Base-by-base conservation (phyloP, 1,139 yeast genomes). In the Magnusiomyces clavatus region DNA sequence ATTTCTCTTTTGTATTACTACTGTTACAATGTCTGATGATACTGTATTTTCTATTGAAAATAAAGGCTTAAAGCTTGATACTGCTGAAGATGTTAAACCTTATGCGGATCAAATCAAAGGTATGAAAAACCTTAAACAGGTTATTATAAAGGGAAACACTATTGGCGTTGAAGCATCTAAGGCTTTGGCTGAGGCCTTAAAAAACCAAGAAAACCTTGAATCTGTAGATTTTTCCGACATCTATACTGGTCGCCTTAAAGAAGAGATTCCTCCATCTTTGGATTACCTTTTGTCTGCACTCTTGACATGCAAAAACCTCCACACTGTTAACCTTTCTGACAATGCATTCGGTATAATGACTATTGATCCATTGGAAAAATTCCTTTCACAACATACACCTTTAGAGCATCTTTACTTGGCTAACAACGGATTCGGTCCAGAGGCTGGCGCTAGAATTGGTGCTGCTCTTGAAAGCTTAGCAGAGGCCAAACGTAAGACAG, bases 281-380 rank as follows among this genome's bases (percentile, higher is more conserved):
- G 79, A 78, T 54, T 75, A 76, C 59, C 73, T 92, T 56, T 77
- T 90, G 58, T 86, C 90, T 20, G 84, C 87, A 1, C 75, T 92
- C 51, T 73, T 86, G 61, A 70, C 79, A 59, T 83, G 87, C 60
- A 78, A 83, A 51, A 76, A 83, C 41, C 77, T 90, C 61, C 78
- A 77, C 58, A 81, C 89, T 46, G 74, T 92, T 56, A 86, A 92
- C 68, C 76, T 94, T 58, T 84, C 96, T 63, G 98, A 92, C 69
- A 92, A 92, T 67, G 98, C 98, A 0, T 86, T 92, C 67, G 98
- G 98, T 10, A 83, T 92, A 65, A 95, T 94, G 66, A 86, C 97
- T 36, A 88, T 92, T 57, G 95, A 85, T 56, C 95, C 94, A 13
- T 77, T 92, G 56, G 96, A 90, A 64, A 76, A 73, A 39, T 90